A percentile compares a stretch with the other conserved stretches of the same genome.
Evolutionary conservation across 805 yeast genomes (phyloP).

Genomic region (Starmera amethionina): DNA sequence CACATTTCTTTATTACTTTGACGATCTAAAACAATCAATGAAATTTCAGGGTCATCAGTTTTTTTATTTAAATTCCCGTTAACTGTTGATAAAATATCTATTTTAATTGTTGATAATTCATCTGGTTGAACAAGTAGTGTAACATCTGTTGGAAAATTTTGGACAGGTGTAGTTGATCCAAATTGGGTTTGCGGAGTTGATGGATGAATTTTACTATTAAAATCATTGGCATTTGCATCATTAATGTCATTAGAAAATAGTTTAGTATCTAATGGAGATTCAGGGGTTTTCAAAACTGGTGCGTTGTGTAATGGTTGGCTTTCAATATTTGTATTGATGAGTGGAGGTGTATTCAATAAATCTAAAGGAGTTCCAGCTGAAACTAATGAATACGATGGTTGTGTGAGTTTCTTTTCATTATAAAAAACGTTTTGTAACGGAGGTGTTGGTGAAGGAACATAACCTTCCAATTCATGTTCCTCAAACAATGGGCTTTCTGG

Average conservation of each 20-base stretch:
- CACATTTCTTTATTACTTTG: conserved; percentile 60
- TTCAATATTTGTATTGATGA: not conserved
- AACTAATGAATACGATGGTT: too few relatives aligned
- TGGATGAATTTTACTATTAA: not conserved
- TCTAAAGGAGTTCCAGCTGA: too few relatives aligned
- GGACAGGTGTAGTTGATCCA: not conserved
- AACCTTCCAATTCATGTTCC: too few relatives aligned
- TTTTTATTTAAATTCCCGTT: conserved; percentile 29
- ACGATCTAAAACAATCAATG: conserved; percentile 56
- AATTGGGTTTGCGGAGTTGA: not conserved
- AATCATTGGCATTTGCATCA: conserved; percentile 8
- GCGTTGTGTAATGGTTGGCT: not conserved
- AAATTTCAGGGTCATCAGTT: conserved; percentile 47
- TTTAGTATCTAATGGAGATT: conserved; percentile 5
- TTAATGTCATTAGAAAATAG: conserved; percentile 6
- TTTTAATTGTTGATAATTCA: conserved; percentile 40
- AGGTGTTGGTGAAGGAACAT: too few relatives aligned
- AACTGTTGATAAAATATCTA: conserved; percentile 41
- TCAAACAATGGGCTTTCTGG: not conserved
- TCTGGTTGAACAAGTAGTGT: conserved; percentile 49
- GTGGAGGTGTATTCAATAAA: not conserved
- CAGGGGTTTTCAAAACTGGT: not conserved
- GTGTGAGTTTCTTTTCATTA: not conserved
- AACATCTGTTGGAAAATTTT: conserved; percentile 24
- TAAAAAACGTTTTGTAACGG: too few relatives aligned